Percentiles rank a stretch among this genome's conserved stretches.
phyloP scores from a whole-genome alignment of 371 early-diverging fungal genomes.

The Saksenaea vasiformis region DNA sequence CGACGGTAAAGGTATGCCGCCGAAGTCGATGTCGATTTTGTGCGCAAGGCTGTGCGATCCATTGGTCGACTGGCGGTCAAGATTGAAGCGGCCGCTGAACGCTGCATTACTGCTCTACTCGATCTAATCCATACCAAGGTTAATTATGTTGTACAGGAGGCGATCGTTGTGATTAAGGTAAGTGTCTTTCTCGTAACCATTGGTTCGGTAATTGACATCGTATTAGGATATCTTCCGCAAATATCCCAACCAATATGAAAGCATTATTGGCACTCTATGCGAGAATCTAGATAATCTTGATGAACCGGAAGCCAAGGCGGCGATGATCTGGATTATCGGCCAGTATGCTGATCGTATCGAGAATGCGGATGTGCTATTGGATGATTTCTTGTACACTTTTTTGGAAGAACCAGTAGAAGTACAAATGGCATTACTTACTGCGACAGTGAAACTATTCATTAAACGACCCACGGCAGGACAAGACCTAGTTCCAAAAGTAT shows the following conservation, averaged over 20 bases:
- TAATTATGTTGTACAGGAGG: constrained; percentile 91
- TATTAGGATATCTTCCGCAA: constrained; percentile 89
- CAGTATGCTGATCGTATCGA: constrained; percentile 93
- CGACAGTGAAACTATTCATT: constrained; percentile 93
- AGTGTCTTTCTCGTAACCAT: neutral
- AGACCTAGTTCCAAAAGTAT: constrained; percentile 86
- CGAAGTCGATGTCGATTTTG: constrained; percentile 98
- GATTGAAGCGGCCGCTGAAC: constrained; percentile 85
- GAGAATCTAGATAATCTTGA: constrained; percentile 87
- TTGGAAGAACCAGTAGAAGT: constrained; percentile 84
- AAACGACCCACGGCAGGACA: constrained; percentile 88
- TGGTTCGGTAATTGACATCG: neutral
- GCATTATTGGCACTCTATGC: constrained; percentile 85
- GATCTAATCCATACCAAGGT: constrained; percentile 91
- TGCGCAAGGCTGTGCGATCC: constrained; percentile 86
- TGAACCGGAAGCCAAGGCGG: constrained; percentile 92
- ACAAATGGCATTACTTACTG: constrained; percentile 91
- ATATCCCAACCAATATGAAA: constrained; percentile 89
- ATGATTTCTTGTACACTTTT: constrained; percentile 65
- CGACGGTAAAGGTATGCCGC: constrained; percentile 73
- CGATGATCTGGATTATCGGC: constrained; percentile 96
- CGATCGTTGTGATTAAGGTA: constrained; percentile 89
- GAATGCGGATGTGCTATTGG: constrained; percentile 82
- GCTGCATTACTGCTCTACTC: constrained; percentile 83
- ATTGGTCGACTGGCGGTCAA: constrained; percentile 95